These are phyloP conservation scores for Carex kokanica DNA, from an alignment of 176 grass and related monocot genomes.

Conservation along the genomic window DNA sequence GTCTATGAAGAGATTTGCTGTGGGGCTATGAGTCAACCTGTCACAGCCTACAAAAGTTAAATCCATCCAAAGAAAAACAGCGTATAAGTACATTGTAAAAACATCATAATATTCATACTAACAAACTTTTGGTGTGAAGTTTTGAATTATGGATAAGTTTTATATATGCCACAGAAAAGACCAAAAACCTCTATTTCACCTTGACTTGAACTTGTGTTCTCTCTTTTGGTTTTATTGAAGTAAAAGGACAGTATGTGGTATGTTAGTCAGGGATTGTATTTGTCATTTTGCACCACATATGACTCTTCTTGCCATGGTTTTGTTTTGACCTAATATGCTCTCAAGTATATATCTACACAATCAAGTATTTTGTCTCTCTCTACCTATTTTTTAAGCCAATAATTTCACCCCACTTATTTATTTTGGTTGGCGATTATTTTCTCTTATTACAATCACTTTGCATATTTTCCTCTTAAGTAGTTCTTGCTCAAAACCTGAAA, in stretches of 20 bases:
- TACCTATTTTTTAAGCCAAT: background rate
- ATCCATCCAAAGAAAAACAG: conserved; percentile 2
- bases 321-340: conserved; percentile 82
- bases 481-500: background rate
- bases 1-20: conserved; percentile 13
- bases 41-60: conserved; percentile 12
- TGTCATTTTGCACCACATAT: conserved; percentile 57
- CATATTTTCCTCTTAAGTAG: background rate
- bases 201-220: conserved; percentile 49
- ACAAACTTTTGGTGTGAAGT: background rate
- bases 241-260: conserved; percentile 31
- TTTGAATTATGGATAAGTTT: conserved; percentile 26
- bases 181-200: conserved; percentile 61
- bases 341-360: conserved; percentile 57
- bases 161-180: conserved; percentile 55
- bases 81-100: background rate
- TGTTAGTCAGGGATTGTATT: conserved; percentile 50
- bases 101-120: background rate
- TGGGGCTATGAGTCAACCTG: conserved; percentile 17
- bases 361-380: conserved; percentile 17
- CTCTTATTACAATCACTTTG: background rate
- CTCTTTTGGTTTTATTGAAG: conserved; percentile 43
- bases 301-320: conserved; percentile 77
- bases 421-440: background rate
- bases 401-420: background rate